Base-by-base conservation (phyloP, 2,329 filamentous ascomycete genomes). In the Hypocreales sp. region DNA sequence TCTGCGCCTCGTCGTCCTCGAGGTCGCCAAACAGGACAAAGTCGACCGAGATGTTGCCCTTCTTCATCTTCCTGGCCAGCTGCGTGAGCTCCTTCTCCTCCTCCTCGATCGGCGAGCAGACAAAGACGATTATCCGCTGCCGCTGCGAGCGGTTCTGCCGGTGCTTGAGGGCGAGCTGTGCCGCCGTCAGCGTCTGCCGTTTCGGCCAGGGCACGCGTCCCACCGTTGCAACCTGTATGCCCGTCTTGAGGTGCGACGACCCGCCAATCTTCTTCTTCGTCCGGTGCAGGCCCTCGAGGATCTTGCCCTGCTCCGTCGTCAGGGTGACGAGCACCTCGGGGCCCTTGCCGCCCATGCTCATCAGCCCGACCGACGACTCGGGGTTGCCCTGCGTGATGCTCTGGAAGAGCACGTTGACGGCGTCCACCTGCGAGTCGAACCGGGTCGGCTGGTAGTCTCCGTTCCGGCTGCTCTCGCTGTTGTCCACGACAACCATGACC, bases 401-500 rank as follows among this genome's bases (percentile, higher is more conserved):
- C 50, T 86, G 83, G 64, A 95, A 95, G 47, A 95, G 78, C 46
- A 94, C 76, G 56, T 81, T 90, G 46, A 92, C 83, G 31, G 87
- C 86, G 56, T 98, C 90, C 42, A 82, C 70, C 67, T 98, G 90
- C 43, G 90, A 84, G 59, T 94, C 84, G 67, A 86, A 98, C 56
- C 90, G 75, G 40, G 86, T 92, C 32, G 90, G 87, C 48, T 81
- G 79, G 54, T 67, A 69, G 55, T 98, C 90, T 50, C 92, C 90
- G 60, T 98, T 98, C 52, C 90, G 76, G 64, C 83, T 92, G 62
- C 80, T 86, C 64, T 98, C 90, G 64, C 86, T 94, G 68, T 95
- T 98, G 70, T 98, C 90, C 48, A 95, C 83, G 68, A 95, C 77
- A 56, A 98, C 82, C 86, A 98, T 95, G 37, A 92, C 92, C 62